Percentiles rank a stretch among this genome's conserved stretches.
Evolutionary conservation across 768 basidiomycete genomes (phyloP).

Genomic region (Coprinopsis marcescibilis): DNA sequence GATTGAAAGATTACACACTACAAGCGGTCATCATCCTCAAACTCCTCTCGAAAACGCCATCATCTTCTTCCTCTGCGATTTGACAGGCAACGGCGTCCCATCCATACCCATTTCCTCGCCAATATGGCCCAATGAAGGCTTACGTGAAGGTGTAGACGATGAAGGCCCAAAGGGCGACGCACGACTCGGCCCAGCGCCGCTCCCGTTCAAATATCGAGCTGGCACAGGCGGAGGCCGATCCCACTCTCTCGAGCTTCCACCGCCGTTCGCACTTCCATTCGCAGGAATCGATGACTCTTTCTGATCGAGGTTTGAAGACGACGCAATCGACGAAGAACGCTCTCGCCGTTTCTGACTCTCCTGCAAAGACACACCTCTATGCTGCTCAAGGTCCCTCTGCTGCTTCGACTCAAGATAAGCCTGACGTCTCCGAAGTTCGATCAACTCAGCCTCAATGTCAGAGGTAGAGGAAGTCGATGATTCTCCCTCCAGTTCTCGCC

Average conservation of each 20-base stretch:
- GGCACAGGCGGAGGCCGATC: neutral
- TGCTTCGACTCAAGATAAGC: slow-evolving; percentile 1
- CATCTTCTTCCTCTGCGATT: neutral
- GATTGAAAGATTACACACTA: no score
- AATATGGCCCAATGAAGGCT: neutral
- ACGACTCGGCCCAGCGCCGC: neutral
- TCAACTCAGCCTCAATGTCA: neutral
- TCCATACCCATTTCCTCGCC: neutral
- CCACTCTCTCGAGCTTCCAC: neutral
- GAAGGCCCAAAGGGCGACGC: neutral
- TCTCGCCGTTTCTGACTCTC: neutral
- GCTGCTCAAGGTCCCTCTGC: neutral
- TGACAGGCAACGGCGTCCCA: neutral
- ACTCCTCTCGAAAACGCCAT: neutral
- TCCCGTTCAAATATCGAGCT: neutral
- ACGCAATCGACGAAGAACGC: slow-evolving; percentile 6
- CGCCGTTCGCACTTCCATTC: neutral
- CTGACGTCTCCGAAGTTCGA: neutral
- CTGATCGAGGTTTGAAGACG: slow-evolving; percentile 3
- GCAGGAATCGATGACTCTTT: neutral
- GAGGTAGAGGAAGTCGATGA: neutral
- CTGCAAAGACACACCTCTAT: neutral
- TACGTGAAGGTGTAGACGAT: neutral
- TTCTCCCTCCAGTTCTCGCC: neutral
- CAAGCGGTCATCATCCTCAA: no score